Percentiles rank a stretch among this genome's conserved stretches.
These are phyloP conservation scores for Nigrograna mackinnonii DNA, from an alignment of 2,329 filamentous ascomycete species.

Conservation along the genomic window DNA sequence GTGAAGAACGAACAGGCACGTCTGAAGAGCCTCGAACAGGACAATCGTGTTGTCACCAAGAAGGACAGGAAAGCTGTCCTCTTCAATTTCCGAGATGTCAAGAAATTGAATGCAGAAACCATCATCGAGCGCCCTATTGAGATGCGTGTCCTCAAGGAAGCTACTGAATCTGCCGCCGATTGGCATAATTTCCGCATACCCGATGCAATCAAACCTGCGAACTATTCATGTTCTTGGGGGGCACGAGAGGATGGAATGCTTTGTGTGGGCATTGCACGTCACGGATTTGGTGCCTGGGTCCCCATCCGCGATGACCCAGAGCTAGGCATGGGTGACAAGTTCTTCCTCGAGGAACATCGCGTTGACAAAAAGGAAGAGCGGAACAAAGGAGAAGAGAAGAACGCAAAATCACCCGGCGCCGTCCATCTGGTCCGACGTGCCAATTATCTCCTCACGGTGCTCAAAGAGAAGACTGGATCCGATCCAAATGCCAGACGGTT, in stretches of 20 bases:
- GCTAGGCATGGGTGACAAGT: slow-evolving; percentile 83
- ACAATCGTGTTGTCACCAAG: slow-evolving; percentile 85
- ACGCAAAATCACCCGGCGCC: slow-evolving; percentile 89
- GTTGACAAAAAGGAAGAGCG: slow-evolving; percentile 97
- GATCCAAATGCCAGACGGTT: slow-evolving; percentile 76
- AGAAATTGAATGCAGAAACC: slow-evolving; percentile 94
- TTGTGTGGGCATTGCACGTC: slow-evolving; percentile 86
- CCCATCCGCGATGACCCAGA: slow-evolving; percentile 92
- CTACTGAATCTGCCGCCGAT: slow-evolving; percentile 67
- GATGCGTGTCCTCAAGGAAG: slow-evolving; percentile 79
- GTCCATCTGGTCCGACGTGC: slow-evolving; percentile 94
- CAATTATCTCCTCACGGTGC: slow-evolving; percentile 92
- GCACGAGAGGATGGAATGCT: slow-evolving; percentile 96
- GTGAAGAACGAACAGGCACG: slow-evolving; percentile 73
- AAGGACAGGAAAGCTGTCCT: slow-evolving; percentile 97
- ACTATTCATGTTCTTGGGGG: slow-evolving; percentile 91
- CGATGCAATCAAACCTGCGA: slow-evolving; percentile 88
- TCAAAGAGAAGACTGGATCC: slow-evolving; percentile 79
- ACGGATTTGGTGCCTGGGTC: slow-evolving; percentile 95
- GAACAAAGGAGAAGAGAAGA: slow-evolving; percentile 69
- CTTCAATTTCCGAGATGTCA: slow-evolving; percentile 91
- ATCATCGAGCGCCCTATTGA: slow-evolving; percentile 89
- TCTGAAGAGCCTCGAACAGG: slow-evolving; percentile 66
- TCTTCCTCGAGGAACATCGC: slow-evolving; percentile 97
- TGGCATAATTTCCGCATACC: slow-evolving; percentile 81